phyloP scores from a whole-genome alignment of 2,329 filamentous ascomycete species.

The Pseudogymnoascus sp. region DNA sequence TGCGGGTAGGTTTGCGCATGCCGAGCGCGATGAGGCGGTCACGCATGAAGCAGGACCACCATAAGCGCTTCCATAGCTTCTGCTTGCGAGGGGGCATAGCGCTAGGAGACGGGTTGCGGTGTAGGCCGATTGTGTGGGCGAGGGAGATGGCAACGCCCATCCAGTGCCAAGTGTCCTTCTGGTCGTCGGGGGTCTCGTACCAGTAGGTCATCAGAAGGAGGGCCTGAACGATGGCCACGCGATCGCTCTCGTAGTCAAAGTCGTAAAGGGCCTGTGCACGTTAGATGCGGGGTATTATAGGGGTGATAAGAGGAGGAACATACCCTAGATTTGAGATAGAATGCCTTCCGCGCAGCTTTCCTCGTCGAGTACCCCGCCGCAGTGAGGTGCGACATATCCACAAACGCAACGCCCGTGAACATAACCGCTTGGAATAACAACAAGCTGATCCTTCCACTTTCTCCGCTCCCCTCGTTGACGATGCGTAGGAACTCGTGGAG shows the following conservation, averaged over 20 bases:
- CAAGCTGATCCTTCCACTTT: conserved; percentile 67
- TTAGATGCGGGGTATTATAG: conserved; percentile 5
- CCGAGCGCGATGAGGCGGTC: conserved; percentile 87
- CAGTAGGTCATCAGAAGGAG: too few relatives aligned
- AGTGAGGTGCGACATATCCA: conserved; percentile 69
- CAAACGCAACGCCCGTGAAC: conserved; percentile 85
- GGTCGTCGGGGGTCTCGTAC: too few relatives aligned
- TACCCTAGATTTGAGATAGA: conserved; percentile 82
- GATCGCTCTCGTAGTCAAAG: conserved; percentile 89
- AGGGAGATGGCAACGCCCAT: conserved; percentile 93
- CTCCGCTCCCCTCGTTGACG: conserved; percentile 60
- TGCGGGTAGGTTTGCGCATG: conserved; percentile 85
- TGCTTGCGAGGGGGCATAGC: conserved; percentile 67
- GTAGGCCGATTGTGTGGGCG: conserved; percentile 85
- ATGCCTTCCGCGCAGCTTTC: conserved; percentile 76
- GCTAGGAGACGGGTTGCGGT: conserved; percentile 74
- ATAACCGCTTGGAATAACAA: conserved; percentile 90
- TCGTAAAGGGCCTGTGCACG: conserved; percentile 69
- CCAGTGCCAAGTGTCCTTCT: conserved; percentile 42
- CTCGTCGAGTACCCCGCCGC: conserved; percentile 70
- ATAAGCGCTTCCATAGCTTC: conserved; percentile 87
- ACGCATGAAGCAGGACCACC: conserved; percentile 97
- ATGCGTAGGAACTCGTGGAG: conserved; percentile 51
- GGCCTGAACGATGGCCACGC: conserved; percentile 59
- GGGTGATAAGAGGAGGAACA: conserved; percentile 28